Evolutionary conservation across 2,329 filamentous ascomycete genomes (phyloP), one percentile per base, ranked within the genome.

Genomic region (Pestalotiopsis sp.): DNA sequence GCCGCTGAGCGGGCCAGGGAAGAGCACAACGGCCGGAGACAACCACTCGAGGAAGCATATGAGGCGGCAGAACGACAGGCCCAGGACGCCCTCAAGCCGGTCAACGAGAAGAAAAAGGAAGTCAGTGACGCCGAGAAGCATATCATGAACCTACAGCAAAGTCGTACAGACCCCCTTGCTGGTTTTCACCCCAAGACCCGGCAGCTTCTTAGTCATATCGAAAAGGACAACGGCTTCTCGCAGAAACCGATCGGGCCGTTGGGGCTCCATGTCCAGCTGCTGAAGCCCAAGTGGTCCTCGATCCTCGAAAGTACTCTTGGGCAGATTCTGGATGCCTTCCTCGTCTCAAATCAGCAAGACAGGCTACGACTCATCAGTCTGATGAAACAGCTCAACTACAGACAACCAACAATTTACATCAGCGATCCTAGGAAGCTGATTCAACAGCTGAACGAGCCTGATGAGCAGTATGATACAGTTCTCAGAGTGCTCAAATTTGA

Each of bases 401-500:
- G 83, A 40, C 85, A 69, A 12, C 71, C 83, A 66, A 86, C 87
- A 1, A 87, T 95, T 7, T 84, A 90, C 70, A 93, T 97, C 73
- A 88, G 88, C 58, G 88, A 84, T 65, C 81, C 84, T 5, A 78
- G 80, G 45, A 82, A 77, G 4, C 85, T 92, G 63, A 84, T 94
- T 73, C 89, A 87, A 4, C 82, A 82, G 5, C 81, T 84, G n/a
- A 85, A 93, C 68, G 94, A 98, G 77, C 96, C 96, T 1, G 91
- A 93, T 71, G 70, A 82, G 14, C 80, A 85, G 2, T 92, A 93
- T 68, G 88, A 93, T 72, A 99, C 96, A 0, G 91, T 95, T 70
- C 82, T 98, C 60, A 88, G 93, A 65, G 89, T 93, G 1, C 84
- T 99, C 66, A 91, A 94, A 79, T 92, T 98, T 70, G 93, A 96